A percentile compares a stretch with the other conserved stretches of the same genome.
Conservation (phyloP, 306 rosid genomes). For the Rosa lucieae region DNA sequence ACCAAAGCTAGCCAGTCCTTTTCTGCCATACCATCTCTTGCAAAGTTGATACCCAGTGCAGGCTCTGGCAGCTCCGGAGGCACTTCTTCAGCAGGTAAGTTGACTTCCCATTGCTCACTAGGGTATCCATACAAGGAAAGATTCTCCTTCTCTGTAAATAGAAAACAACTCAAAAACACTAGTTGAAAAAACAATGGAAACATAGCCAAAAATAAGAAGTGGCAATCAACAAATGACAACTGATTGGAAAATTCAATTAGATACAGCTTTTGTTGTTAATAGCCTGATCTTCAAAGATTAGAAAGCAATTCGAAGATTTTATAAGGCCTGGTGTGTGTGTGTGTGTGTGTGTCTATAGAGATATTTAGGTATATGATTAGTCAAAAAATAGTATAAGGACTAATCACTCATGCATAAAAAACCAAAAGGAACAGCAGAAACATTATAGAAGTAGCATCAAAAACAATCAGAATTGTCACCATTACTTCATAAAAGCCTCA, state of each 20-base stretch:
- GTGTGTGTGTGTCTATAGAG: background rate
- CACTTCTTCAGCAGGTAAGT: constrained; percentile 96
- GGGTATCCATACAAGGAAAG: constrained; percentile 83
- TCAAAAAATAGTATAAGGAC: background rate
- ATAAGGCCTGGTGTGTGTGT: background rate
- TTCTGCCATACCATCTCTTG: constrained; percentile 93
- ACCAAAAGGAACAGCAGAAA: background rate
- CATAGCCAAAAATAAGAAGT: constrained; percentile 11
- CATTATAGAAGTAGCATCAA: background rate
- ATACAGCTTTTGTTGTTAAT: background rate
- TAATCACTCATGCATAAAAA: background rate
- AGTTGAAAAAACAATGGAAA: constrained; percentile 5
- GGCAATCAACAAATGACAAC: constrained; percentile 4
- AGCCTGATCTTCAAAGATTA: background rate
- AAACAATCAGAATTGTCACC: background rate
- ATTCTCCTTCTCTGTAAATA: constrained; percentile 86
- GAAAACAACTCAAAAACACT: constrained; percentile 17
- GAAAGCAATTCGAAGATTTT: background rate
- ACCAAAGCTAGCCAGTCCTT: constrained; percentile 89
- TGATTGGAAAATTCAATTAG: background rate
- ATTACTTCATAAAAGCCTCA: background rate
- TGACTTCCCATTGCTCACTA: constrained; percentile 95
- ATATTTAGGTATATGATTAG: background rate
- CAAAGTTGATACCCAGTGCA: constrained; percentile 91
- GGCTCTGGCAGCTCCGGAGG: constrained; percentile 98